Conservation (phyloP, 2,329 filamentous ascomycete species). For the Epicoccum nigrum region DNA sequence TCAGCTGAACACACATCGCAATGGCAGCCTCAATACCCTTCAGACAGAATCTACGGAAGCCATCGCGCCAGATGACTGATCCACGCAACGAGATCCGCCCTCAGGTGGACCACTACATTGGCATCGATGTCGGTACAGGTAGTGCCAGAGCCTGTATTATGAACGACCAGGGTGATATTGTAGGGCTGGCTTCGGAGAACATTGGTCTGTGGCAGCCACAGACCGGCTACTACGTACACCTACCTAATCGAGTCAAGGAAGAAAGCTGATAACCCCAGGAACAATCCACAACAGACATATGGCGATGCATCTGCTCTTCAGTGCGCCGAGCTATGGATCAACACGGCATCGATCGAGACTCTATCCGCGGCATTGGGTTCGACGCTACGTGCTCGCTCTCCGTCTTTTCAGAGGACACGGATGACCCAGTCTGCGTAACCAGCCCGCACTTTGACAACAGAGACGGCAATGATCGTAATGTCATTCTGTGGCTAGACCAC, state of each 20-base stretch:
- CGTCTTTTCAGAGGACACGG: conserved; percentile 86
- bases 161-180: conserved; percentile 87
- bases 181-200: conserved; percentile 61
- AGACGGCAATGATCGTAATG: conserved; percentile 84
- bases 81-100: conserved; percentile 63
- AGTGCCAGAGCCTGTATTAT: conserved; percentile 96
- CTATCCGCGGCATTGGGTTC: conserved; percentile 90
- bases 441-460: conserved; percentile 81
- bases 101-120: conserved; percentile 70
- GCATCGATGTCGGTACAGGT: conserved; percentile 95
- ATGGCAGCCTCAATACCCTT: conserved; percentile 37
- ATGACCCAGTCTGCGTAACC: conserved; percentile 90
- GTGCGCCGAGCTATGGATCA: conserved; percentile 83
- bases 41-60: conserved; percentile 36
- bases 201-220: conserved; percentile 61
- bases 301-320: conserved; percentile 89
- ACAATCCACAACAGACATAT: conserved; percentile 98
- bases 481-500: conserved; percentile 97
- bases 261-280: conserved; percentile 62
- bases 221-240: conserved; percentile 60
- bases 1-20: conserved; percentile 9
- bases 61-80: conserved; percentile 56
- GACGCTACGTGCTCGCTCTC: conserved; percentile 98
- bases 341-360: conserved; percentile 75
- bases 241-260: not conserved